A percentile compares a stretch with the other conserved stretches of the same genome.
These are phyloP conservation scores for Auxenochlorella pyrenoidosa DNA, from an alignment of 139 green algal genomes.

Conservation along the genomic window DNA sequence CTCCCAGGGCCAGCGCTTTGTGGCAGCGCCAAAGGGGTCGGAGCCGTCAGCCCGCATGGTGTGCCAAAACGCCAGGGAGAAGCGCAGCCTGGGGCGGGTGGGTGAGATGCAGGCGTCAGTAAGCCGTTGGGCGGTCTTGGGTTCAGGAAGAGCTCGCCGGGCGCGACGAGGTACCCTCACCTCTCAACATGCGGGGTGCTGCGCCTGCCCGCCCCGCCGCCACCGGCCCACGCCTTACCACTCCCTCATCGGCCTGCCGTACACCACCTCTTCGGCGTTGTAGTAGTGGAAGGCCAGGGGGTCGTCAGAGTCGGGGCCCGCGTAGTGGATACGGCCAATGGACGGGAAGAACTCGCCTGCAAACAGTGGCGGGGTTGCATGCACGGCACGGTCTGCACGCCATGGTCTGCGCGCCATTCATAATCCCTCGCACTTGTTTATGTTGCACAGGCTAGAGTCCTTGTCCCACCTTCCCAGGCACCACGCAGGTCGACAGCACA, in stretches of 20 bases:
- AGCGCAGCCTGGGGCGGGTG: slow-evolving; percentile 58
- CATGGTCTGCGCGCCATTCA: too few species aligned
- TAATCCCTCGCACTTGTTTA: too few species aligned
- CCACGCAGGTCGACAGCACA: not conserved
- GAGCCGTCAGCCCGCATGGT: slow-evolving; percentile 71
- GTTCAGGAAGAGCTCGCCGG: not conserved
- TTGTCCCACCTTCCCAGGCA: not conserved
- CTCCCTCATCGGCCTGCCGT: slow-evolving; percentile 67
- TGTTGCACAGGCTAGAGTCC: too few species aligned
- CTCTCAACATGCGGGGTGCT: too few species aligned
- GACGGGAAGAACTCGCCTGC: slow-evolving; percentile 51
- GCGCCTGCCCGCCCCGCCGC: not conserved
- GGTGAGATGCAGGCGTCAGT: not conserved
- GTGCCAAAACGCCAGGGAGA: slow-evolving; percentile 83
- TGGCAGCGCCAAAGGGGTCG: slow-evolving; percentile 75
- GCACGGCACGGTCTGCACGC: too few species aligned
- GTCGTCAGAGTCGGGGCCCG: slow-evolving; percentile 64
- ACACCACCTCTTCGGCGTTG: slow-evolving; percentile 64
- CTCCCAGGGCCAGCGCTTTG: slow-evolving; percentile 40
- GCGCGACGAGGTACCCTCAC: too few species aligned
- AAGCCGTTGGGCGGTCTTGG: not conserved
- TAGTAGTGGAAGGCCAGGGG: slow-evolving; percentile 69
- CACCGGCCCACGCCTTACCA: slow-evolving; percentile 41
- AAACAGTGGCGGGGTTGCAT: too few species aligned
- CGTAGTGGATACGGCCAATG: slow-evolving; percentile 49